Base-by-base conservation (phyloP, 495 filamentous ascomycete genomes). In the Aspergillus mulundensis region DNA sequence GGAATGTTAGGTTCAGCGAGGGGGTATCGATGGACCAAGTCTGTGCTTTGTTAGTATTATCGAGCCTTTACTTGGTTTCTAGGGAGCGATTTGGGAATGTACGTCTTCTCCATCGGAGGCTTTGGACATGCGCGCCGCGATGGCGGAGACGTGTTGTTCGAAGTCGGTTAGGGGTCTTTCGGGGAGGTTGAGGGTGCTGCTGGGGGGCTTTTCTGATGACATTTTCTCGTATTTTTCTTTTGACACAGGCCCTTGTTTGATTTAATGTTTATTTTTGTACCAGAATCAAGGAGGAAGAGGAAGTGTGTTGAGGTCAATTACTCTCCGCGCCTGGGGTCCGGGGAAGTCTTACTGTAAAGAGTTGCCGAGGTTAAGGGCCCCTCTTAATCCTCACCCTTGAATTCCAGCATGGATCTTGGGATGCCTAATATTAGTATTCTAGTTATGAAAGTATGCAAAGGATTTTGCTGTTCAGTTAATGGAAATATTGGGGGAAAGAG, bases 1-100 rank as follows among this genome's bases (percentile, higher is more conserved):
- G 72, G 50, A 77, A 70, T 53, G 67, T 70, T 45, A 77, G 64
- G 47, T 72, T 65, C 53, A 70, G 64, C 25, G 57, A 47, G 53
- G 54, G 45, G 44, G 60, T 57, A 60, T 72, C 59, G 58, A 75
- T 52, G 42, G 62, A 64, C 75, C 75, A 77, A 56, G 55, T 50
- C 74, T 77, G 44, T 39, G 41, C 4, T 6, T 45, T 15, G 24
- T 19, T 20, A 39, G 20, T 28, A 28, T 28, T 8, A 4, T 3
- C 25, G 25, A 28, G 4, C 4, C 25, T 3, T 3, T 4, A 8
- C 25, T 36, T 34, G 12, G 28, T 39, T n/a, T n/a, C n/a, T n/a
- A 30, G 41, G 47, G n/a, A 38, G 5, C 12, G 2, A 32, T 11
- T 14, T 21, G 20, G 10, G 39, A 3, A 20, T 23, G 7, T 34